Evolutionary conservation across 257 asterid species (phyloP).

Genomic region (Eustoma russellianum): DNA sequence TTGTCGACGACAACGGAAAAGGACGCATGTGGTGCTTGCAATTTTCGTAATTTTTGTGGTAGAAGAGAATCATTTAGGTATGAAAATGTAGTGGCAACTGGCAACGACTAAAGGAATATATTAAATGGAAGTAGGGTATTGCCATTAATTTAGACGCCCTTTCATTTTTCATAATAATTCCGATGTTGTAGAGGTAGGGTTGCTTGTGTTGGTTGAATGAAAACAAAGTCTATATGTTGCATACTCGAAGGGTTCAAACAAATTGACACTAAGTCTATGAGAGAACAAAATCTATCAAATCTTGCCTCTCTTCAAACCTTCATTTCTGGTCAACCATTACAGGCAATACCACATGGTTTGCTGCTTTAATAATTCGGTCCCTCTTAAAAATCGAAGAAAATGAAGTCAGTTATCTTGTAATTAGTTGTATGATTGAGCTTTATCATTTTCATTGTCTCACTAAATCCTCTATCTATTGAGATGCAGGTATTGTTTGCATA

Average conservation of each 20-base stretch:
- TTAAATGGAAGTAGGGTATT: conserved; percentile 1
- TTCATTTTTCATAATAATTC: conserved; percentile 5
- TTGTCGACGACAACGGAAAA: background rate
- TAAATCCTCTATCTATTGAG: no score
- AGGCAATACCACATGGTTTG: conserved; percentile 64
- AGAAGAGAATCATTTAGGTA: background rate
- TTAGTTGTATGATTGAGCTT: no score
- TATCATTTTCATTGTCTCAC: no score
- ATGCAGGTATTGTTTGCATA: no score
- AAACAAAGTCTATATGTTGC: conserved; percentile 17
- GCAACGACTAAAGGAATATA: background rate
- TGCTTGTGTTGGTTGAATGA: conserved; percentile 25
- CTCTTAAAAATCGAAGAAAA: no score
- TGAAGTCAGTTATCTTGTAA: no score
- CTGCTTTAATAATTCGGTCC: conserved; percentile 7
- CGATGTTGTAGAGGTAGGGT: conserved; percentile 18
- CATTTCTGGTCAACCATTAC: conserved; percentile 22
- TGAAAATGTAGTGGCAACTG: background rate
- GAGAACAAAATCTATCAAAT: conserved; percentile 30
- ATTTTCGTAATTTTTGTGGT: background rate
- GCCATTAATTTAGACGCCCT: background rate
- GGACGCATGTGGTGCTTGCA: background rate
- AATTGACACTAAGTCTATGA: conserved; percentile 1
- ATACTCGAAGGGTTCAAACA: conserved; percentile 21
- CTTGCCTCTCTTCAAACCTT: conserved; percentile 8